phyloP scores from a whole-genome alignment of 164 flowering plant species.

The Hamamelis virginiana region DNA sequence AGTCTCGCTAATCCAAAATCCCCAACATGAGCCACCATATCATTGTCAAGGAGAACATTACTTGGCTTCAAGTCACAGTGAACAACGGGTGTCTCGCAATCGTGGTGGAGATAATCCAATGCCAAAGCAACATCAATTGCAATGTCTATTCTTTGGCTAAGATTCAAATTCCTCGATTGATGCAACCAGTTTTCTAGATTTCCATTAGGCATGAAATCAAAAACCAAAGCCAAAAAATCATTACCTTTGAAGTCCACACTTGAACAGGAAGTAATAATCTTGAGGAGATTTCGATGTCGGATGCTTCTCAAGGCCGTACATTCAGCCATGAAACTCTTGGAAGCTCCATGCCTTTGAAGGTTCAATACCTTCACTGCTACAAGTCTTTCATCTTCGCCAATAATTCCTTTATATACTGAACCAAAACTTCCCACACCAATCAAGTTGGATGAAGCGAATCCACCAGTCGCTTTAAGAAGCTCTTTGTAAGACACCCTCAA shows the following conservation, averaged over 20 bases:
- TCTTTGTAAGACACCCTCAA: constrained; percentile 10
- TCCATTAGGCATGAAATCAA: constrained; percentile 8
- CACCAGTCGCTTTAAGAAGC: constrained; percentile 12
- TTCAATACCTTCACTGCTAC: too few relatives aligned
- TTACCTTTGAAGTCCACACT: background rate
- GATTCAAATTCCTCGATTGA: background rate
- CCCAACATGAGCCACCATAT: constrained; percentile 6
- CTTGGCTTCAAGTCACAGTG: constrained; percentile 2
- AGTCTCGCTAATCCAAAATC: constrained; percentile 7
- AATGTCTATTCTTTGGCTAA: background rate
- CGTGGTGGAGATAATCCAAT: constrained; percentile 8
- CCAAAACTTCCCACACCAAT: constrained; percentile 6
- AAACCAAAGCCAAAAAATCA: background rate
- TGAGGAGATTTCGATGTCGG: constrained; percentile 2
- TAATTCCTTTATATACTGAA: background rate
- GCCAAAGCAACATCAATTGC: constrained; percentile 11
- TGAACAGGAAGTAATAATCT: constrained; percentile 7
- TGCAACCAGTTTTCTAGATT: constrained; percentile 5
- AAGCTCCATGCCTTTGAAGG: background rate
- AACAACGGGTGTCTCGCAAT: constrained; percentile 1
- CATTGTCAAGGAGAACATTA: background rate
- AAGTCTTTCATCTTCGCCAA: too few relatives aligned
- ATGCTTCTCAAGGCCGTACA: background rate
- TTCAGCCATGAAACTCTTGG: constrained; percentile 7
- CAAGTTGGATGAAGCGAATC: constrained; percentile 14